These are phyloP conservation scores for Trifolium subterraneum DNA, from an alignment of 306 rosid genomes.

Conservation along the genomic window DNA sequence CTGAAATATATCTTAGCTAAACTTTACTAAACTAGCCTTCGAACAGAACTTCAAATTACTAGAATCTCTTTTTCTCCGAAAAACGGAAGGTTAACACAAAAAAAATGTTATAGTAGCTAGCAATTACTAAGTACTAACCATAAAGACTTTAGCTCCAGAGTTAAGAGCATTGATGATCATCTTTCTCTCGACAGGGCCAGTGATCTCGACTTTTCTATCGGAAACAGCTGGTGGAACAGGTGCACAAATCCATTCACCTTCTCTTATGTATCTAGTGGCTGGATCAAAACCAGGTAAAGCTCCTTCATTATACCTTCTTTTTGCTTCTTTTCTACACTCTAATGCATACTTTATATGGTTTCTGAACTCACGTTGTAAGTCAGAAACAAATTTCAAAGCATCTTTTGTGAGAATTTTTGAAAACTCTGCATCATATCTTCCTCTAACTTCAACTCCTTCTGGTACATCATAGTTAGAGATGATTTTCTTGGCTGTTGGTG, in stretches of 20 bases:
- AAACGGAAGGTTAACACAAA: too few relatives aligned
- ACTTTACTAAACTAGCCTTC: too few relatives aligned
- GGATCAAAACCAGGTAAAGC: constrained; percentile 77
- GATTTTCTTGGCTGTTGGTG: constrained; percentile 18
- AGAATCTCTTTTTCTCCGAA: too few relatives aligned
- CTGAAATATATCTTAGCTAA: too few relatives aligned
- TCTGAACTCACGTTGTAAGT: constrained; percentile 76
- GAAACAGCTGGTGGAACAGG: constrained; percentile 65
- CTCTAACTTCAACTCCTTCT: constrained; percentile 74
- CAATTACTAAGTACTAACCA: constrained; percentile 58
- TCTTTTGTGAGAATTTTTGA: constrained; percentile 73
- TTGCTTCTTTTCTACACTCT: constrained; percentile 78
- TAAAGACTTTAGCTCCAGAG: constrained; percentile 91
- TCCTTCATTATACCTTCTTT: constrained; percentile 73
- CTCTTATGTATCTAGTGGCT: constrained; percentile 65
- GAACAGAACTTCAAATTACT: too few relatives aligned
- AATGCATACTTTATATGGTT: constrained; percentile 70
- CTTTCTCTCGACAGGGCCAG: constrained; percentile 89
- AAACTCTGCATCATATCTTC: constrained; percentile 71
- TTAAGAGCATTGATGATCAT: constrained; percentile 95
- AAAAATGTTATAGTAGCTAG: neutral
- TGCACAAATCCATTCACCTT: constrained; percentile 77
- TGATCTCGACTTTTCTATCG: constrained; percentile 90
- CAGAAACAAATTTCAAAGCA: constrained; percentile 73
- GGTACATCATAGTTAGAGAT: constrained; percentile 63